A percentile compares a stretch with the other conserved stretches of the same genome.
phyloP scores from a whole-genome alignment of 352 stramenopile species.

The Globisporangium spiculum region DNA sequence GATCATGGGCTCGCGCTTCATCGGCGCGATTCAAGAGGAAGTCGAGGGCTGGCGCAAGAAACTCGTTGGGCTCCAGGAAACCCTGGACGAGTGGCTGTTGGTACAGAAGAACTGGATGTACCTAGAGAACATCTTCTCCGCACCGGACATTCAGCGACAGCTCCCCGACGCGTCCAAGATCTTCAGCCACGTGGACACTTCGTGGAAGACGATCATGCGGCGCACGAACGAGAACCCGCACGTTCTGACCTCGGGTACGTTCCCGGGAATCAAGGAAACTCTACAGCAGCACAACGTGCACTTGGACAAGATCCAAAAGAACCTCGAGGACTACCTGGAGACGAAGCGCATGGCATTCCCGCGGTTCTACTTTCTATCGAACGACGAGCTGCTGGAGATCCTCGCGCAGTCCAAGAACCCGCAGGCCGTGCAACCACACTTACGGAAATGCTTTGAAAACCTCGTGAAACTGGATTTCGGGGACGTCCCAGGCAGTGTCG shows the following conservation, averaged over 20 bases:
- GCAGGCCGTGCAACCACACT: slow-evolving; percentile 91
- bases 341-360: slow-evolving; percentile 92
- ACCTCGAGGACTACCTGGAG: slow-evolving; percentile 91
- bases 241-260: slow-evolving; percentile 77
- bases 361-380: slow-evolving; percentile 95
- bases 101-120: slow-evolving; percentile 91
- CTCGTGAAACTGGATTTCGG: slow-evolving; percentile 81
- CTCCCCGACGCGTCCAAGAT: slow-evolving; percentile 88
- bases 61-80: slow-evolving; percentile 81
- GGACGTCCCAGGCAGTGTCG: slow-evolving; percentile 74
- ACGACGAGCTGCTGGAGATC: slow-evolving; percentile 95
- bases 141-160: slow-evolving; percentile 90
- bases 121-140: slow-evolving; percentile 85
- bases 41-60: slow-evolving; percentile 88
- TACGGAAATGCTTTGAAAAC: slow-evolving; percentile 95
- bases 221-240: slow-evolving; percentile 84
- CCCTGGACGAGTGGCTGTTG: slow-evolving; percentile 85
- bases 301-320: slow-evolving; percentile 91
- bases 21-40: slow-evolving; percentile 87
- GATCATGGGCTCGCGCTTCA: slow-evolving; percentile 90
- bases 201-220: slow-evolving; percentile 91
- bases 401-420: slow-evolving; percentile 94
- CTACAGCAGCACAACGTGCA: slow-evolving; percentile 83
- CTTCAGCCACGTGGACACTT: slow-evolving; percentile 89
- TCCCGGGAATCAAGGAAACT: slow-evolving; percentile 80